A percentile compares a stretch with the other conserved stretches of the same genome.
Evolutionary conservation across 2,329 filamentous ascomycete genomes (phyloP).

Genomic region (Hypoxylon sp.): DNA sequence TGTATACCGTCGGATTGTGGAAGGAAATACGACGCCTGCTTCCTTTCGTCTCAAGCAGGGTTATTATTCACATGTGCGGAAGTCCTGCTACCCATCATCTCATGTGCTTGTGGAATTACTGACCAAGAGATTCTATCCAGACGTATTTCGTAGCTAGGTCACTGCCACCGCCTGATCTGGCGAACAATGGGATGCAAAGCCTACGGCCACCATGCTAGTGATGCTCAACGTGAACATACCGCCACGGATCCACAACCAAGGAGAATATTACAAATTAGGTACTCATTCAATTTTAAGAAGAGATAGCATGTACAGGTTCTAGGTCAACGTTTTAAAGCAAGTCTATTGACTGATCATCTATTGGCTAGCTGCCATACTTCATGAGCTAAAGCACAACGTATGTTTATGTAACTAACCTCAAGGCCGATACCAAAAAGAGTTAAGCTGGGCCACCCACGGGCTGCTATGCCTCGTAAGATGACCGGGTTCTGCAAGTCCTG

Average conservation of each 20-base stretch:
- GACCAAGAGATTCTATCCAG: background rate
- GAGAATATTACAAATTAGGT: background rate
- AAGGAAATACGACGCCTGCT: too few relatives aligned
- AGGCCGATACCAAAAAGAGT: constrained; percentile 35
- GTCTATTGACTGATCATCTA: constrained; percentile 37
- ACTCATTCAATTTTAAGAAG: background rate
- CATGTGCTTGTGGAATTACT: background rate
- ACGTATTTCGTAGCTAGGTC: background rate
- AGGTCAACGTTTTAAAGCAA: constrained; percentile 14
- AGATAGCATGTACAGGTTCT: constrained; percentile 15
- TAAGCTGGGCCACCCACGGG: constrained; percentile 27
- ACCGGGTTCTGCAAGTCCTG: constrained; percentile 53
- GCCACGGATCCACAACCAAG: background rate
- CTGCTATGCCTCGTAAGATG: constrained; percentile 28
- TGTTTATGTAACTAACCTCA: constrained; percentile 45
- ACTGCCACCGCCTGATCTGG: background rate
- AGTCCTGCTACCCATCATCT: background rate
- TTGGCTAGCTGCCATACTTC: constrained; percentile 27
- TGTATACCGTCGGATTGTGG: too few relatives aligned
- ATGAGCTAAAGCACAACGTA: constrained; percentile 33
- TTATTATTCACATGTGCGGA: background rate
- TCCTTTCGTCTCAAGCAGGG: background rate
- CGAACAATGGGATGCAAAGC: background rate
- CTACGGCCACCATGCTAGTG: constrained; percentile 1
- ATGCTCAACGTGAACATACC: background rate